Evolutionary conservation across 441 rosid species (phyloP), one percentile per base, ranked within the genome.

Genomic region (Hura crepitans): DNA sequence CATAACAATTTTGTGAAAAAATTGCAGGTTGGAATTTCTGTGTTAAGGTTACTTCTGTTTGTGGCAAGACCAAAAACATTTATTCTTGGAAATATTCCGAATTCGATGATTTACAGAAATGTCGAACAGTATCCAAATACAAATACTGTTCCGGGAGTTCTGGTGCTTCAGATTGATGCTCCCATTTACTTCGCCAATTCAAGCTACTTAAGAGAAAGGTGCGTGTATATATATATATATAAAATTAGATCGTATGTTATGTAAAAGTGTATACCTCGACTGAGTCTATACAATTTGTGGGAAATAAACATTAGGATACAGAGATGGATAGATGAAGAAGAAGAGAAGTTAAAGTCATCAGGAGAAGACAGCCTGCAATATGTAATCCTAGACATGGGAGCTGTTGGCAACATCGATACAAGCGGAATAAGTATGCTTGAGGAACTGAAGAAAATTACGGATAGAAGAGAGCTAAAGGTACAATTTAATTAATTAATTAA

Each of bases 341-440:
- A 96, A 76, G 97, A 88, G 1, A 84, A 73, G 72, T 30, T 91
- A 74, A 90, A 80, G 75, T 74, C 83, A 63, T 74, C 83, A 2
- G 87, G 79, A 45, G 86, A 86, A 75, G 78, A 68, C 46, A 78
- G 80, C 73, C 79, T 96, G 69, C 96, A 89, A 46, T 89, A 91
- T 78, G 83, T 96, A 51, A 84, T 91, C 65, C 81, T 96, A 35
- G 88, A 91, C 81, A 79, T 90, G 94, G 81, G 83, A 20, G 98
- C 89, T 66, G 93, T 93, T 64, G 98, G 98, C 22, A 92, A 88
- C 81, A 96, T 93, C 30, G 99, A 96, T 78, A 89, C 99, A 23
- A 96, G 98, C 73, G 98, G 98, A 39, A 85, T 93, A 62, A 85
- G 96, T 84, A 96, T 93, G 99, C 80, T 96, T 42, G 97, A 88